These are phyloP conservation scores for Lasiodiplodia gonubiensis DNA, from an alignment of 2,329 filamentous ascomycete genomes.

Conservation along the genomic window DNA sequence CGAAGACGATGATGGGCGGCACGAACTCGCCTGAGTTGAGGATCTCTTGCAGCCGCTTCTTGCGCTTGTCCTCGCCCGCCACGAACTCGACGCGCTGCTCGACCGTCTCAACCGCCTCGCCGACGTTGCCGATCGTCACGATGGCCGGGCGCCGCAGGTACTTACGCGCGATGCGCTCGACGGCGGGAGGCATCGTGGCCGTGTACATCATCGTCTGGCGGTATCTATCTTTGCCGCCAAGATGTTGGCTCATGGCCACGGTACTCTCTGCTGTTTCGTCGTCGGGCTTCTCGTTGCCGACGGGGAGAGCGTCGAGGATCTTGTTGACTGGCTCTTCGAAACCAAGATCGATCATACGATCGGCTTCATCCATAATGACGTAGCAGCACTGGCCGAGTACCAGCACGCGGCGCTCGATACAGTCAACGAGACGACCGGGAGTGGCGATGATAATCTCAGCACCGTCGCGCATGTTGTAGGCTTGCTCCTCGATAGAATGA, in stretches of 20 bases:
- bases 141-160: constrained; percentile 92
- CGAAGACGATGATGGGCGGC: constrained; percentile 96
- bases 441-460: constrained; percentile 99
- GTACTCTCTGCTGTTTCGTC: constrained; percentile 88
- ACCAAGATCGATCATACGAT: constrained; percentile 97
- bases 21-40: constrained; percentile 79
- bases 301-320: constrained; percentile 91
- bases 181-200: constrained; percentile 90
- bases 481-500: constrained; percentile 92
- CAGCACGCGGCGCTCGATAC: constrained; percentile 88
- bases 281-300: constrained; percentile 93
- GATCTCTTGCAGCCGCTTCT: constrained; percentile 94
- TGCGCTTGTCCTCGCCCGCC: constrained; percentile 88
- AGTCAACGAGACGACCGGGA: constrained; percentile 94
- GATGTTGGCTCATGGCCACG: constrained; percentile 78
- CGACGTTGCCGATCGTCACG: constrained; percentile 90
- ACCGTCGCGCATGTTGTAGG: constrained; percentile 85
- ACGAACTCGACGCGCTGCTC: constrained; percentile 96
- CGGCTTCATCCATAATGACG: constrained; percentile 98
- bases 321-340: constrained; percentile 98
- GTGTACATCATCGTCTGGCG: constrained; percentile 99
- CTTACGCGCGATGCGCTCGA: constrained; percentile 96
- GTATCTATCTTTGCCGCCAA: constrained; percentile 79
- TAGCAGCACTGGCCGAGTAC: constrained; percentile 97
- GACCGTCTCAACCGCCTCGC: constrained; percentile 96